Percentiles rank a stretch among this genome's conserved stretches.
Conservation (phyloP, 768 basidiomycete genomes). For the Xerocomellus amylosporus region DNA sequence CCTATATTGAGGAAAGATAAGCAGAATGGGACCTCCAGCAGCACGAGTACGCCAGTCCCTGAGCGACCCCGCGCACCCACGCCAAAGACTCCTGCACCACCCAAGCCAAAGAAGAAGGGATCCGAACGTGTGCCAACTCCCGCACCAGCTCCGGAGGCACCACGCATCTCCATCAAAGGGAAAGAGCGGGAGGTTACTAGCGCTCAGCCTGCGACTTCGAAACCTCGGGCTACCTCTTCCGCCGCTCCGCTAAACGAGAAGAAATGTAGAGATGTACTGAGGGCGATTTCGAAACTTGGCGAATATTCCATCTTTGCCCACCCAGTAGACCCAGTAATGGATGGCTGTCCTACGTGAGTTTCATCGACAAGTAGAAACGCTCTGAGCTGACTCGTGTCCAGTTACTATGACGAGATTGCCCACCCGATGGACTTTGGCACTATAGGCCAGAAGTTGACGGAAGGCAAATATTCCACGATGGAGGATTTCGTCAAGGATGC, state of each 20-base stretch:
- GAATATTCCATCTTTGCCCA: constrained; percentile 72
- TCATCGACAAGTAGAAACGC: background rate
- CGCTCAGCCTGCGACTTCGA: constrained; percentile 36
- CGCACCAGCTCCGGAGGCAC: constrained; percentile 20
- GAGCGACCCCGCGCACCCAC: constrained; percentile 28
- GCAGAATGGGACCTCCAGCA: constrained; percentile 31
- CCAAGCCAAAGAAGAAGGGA: constrained; percentile 46
- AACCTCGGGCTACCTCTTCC: constrained; percentile 39
- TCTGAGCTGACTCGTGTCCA: constrained; percentile 31
- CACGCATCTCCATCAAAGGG: constrained; percentile 56
- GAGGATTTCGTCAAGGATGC: constrained; percentile 79
- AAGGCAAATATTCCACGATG: constrained; percentile 72
- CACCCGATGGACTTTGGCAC: constrained; percentile 95
- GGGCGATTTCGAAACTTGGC: constrained; percentile 53
- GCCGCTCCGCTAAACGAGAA: constrained; percentile 68
- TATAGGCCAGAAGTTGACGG: constrained; percentile 63
- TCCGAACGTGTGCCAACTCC: constrained; percentile 24
- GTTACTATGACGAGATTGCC: constrained; percentile 89
- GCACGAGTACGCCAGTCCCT: constrained; percentile 42
- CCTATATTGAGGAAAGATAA: constrained; percentile 56
- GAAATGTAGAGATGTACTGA: constrained; percentile 77
- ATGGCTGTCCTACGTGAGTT: constrained; percentile 89
- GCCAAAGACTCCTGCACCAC: constrained; percentile 23
- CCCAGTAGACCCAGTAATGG: constrained; percentile 79
- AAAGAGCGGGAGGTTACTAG: constrained; percentile 64